Evolutionary conservation across 2,329 filamentous ascomycete genomes (phyloP), one percentile per base, ranked within the genome.

Genomic region (Pseudopyrenochaeta lycopersici): DNA sequence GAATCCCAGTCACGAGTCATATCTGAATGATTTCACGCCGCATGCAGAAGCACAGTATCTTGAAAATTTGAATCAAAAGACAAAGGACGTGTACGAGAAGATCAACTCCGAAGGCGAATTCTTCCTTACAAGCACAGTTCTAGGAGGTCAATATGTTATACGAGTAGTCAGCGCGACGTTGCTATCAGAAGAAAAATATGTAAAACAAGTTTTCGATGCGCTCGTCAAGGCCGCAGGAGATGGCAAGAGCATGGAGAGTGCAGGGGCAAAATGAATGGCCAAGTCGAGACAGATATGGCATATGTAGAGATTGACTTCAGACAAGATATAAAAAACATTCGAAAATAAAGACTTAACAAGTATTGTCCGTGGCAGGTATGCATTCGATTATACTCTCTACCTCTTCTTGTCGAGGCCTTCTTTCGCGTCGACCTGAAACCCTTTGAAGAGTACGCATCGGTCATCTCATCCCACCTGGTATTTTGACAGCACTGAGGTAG

Each of bases 111-210:
- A 84, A 7, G 91, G 91, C 1, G 86, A 91, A 74, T 90, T 96
- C 50, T 97, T 91, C 76, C 78, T 97, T 20, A 97, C 92, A 0
- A 89, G 87, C 36, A 90, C 88, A 1, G 84, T 92, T 4, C 82
- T 96, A 11, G 86, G 85, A 7, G 90, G 87, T 1, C 81, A 87
- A 17, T 91, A 91, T 74, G 88, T 90, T 1, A 96, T 98, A 56
- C 83, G 94, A 0, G 86, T 97, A 32, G 89, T 94, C 18, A 92
- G 90, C 51, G 88, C 85, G 0, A 90, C 90, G 64, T 79, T 84
- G 20, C 80, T 85, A 35, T 86, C 88, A 0, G 88, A 94, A 72
- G 88, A 91, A 76, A 84, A 85, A 68, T 89, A 91, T 73, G 77
- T 97, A 3, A 80, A 86, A 56, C 82, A 82, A 56, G 87, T 92